Conservation (phyloP, 1,284 basidiomycete species). For the Sporisorium reilianum region DNA sequence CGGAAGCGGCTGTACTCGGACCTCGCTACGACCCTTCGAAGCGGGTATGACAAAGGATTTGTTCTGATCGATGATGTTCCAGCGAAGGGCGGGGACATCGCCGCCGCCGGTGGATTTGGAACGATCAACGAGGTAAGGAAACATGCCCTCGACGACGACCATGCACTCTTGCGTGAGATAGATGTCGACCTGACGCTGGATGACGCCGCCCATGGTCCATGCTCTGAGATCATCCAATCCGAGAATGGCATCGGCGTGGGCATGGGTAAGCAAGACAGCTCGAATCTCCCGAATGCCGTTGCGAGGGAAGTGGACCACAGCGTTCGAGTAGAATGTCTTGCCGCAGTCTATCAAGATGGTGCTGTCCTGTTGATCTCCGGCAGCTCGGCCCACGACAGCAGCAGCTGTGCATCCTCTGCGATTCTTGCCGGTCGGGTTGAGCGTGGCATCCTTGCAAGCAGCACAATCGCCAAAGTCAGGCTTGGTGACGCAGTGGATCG, state of each 20-base stretch:
- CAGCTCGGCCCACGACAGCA: slow-evolving; percentile 43
- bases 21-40: slow-evolving; percentile 20
- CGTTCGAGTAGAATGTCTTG: slow-evolving; percentile 64
- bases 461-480: slow-evolving; percentile 49
- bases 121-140: slow-evolving; percentile 63
- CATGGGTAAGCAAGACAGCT: slow-evolving; percentile 65
- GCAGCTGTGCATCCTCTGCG: slow-evolving; percentile 58
- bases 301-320: slow-evolving; percentile 45
- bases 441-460: slow-evolving; percentile 57
- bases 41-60: slow-evolving; percentile 34
- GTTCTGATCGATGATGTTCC: slow-evolving; percentile 61
- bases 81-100: slow-evolving; percentile 61
- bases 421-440: slow-evolving; percentile 57
- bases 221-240: slow-evolving; percentile 64
- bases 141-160: slow-evolving; percentile 54
- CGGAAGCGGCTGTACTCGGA: slow-evolving; percentile 53
- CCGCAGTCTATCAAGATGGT: slow-evolving; percentile 67
- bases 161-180: slow-evolving; percentile 61
- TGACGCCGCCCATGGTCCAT: slow-evolving; percentile 63
- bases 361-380: slow-evolving; percentile 24
- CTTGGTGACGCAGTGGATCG: slow-evolving; percentile 58
- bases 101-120: slow-evolving; percentile 63
- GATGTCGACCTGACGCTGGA: slow-evolving; percentile 61
- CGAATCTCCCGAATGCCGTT: slow-evolving; percentile 55
- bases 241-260: slow-evolving; percentile 65